phyloP scores from a whole-genome alignment of 164 flowering plant species.

The Aristolochia californica region DNA sequence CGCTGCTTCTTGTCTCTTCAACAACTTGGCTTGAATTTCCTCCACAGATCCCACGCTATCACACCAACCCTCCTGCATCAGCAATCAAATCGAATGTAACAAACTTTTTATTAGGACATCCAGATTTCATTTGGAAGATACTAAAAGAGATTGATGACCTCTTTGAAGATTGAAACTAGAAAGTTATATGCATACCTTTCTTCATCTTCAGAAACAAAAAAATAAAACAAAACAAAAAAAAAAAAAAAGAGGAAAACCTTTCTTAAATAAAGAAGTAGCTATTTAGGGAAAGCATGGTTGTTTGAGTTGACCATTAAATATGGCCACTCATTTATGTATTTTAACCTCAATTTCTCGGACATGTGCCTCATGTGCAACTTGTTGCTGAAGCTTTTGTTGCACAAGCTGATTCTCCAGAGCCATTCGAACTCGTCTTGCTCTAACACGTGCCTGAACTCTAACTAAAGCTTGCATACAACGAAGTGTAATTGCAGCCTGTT shows the following conservation, averaged over 20 bases:
- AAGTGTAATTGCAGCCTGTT: slow-evolving; percentile 96
- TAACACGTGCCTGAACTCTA: slow-evolving; percentile 97
- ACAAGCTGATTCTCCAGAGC: slow-evolving; percentile 72
- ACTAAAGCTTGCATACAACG: slow-evolving; percentile 99
- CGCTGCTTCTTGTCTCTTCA: slow-evolving; percentile 96
- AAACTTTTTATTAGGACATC: neutral
- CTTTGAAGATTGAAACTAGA: too few relatives aligned
- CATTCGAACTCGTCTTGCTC: slow-evolving; percentile 95
- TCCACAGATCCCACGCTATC: slow-evolving; percentile 90
- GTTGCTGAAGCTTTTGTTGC: slow-evolving; percentile 63
- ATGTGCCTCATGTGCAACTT: slow-evolving; percentile 61
- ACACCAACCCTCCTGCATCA: slow-evolving; percentile 93
- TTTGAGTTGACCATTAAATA: neutral
- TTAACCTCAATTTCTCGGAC: slow-evolving; percentile 91
- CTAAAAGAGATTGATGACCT: too few relatives aligned
- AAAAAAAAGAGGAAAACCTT: neutral
- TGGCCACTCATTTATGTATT: neutral
- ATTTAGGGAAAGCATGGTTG: too few relatives aligned
- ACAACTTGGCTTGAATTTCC: slow-evolving; percentile 75
- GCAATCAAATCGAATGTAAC: slow-evolving; percentile 2
- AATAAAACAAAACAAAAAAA: neutral
- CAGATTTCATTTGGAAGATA: too few relatives aligned
- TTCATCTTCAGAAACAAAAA: neutral
- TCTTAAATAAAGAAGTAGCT: too few relatives aligned
- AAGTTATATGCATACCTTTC: neutral